Evolutionary conservation across 192 early-diverging fungal genomes (phyloP).

Genomic region (Coemansia sp.): DNA sequence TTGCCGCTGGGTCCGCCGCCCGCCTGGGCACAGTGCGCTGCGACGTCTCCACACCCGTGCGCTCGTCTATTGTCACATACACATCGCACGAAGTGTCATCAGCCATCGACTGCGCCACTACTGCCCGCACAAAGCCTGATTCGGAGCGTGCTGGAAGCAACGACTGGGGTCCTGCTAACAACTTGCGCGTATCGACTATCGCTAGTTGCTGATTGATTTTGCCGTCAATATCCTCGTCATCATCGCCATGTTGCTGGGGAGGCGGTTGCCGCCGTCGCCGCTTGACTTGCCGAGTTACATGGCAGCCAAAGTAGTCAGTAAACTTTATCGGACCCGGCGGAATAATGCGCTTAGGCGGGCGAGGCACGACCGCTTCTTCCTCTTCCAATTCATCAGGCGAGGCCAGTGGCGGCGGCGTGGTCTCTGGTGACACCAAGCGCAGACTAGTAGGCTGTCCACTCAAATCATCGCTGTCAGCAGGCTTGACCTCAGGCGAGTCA

Average conservation of each 20-base stretch:
- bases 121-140: slow-evolving; percentile 15
- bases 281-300: slow-evolving; percentile 29
- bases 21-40: slow-evolving; percentile 29
- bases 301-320: slow-evolving; percentile 51
- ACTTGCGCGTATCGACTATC: slow-evolving; percentile 36
- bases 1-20: slow-evolving; percentile 29
- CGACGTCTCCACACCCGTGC: slow-evolving; percentile 31
- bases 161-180: slow-evolving; percentile 15
- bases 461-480: neutral
- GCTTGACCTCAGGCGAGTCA: slow-evolving; percentile 34
- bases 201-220: slow-evolving; percentile 3
- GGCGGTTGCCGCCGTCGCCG: slow-evolving; percentile 28
- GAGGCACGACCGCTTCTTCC: slow-evolving; percentile 14
- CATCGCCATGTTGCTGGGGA: neutral
- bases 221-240: neutral
- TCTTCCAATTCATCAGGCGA: neutral
- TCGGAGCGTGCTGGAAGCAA: slow-evolving; percentile 8
- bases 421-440: neutral
- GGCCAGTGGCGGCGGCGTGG: neutral
- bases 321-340: slow-evolving; percentile 39
- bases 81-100: slow-evolving; percentile 34
- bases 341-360: slow-evolving; percentile 46
- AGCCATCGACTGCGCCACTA: slow-evolving; percentile 39
- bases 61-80: slow-evolving; percentile 35
- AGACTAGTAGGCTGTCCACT: neutral